These are phyloP conservation scores for Haplographium delicatum DNA, from an alignment of 495 filamentous ascomycete species.

Conservation along the genomic window DNA sequence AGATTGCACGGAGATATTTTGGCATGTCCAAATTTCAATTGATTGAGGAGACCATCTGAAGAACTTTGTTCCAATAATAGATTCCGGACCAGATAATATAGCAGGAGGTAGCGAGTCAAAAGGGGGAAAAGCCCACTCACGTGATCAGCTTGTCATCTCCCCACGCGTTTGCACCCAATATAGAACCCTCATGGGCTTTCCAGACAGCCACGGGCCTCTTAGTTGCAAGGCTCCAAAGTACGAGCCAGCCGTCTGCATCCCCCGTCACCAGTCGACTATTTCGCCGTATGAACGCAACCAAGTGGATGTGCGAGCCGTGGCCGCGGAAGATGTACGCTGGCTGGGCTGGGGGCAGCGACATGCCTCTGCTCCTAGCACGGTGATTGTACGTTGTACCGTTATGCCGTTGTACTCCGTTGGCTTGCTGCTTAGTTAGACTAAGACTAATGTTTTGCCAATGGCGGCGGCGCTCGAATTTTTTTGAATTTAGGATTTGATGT, in stretches of 20 bases:
- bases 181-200: slow-evolving; percentile 74
- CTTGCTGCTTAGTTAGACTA: no score
- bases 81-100: no score
- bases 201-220: slow-evolving; percentile 82
- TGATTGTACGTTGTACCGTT: no score
- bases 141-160: slow-evolving; percentile 58
- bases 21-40: no score
- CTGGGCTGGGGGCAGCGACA: slow-evolving; percentile 22
- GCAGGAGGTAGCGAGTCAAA: not conserved
- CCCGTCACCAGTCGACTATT: slow-evolving; percentile 79
- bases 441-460: no score
- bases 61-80: slow-evolving; percentile 3
- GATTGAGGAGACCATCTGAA: not conserved
- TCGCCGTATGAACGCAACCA: slow-evolving; percentile 60
- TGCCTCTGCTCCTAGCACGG: not conserved
- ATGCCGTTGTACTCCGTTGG: no score
- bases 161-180: slow-evolving; percentile 73
- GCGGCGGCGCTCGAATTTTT: no score
- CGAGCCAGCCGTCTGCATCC: slow-evolving; percentile 85
- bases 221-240: slow-evolving; percentile 78
- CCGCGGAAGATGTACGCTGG: slow-evolving; percentile 74
- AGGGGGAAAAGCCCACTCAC: slow-evolving; percentile 45
- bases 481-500: no score
- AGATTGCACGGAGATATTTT: no score
- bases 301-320: slow-evolving; percentile 77